phyloP scores from a whole-genome alignment of 805 yeast species.

The Grigorovia humatica region DNA sequence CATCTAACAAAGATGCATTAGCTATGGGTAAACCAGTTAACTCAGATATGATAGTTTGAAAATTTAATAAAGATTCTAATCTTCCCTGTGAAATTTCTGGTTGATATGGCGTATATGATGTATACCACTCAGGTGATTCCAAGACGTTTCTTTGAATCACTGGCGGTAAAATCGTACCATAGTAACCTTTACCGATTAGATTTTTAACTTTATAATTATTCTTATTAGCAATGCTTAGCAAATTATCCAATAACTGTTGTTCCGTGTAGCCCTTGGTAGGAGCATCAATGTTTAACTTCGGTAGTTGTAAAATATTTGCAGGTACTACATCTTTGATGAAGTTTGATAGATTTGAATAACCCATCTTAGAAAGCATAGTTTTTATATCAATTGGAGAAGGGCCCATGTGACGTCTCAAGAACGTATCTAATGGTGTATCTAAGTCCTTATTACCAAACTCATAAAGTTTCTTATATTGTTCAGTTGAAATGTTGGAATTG shows the following conservation, averaged over 20 bases:
- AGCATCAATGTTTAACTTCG: conserved; percentile 47
- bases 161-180: conserved; percentile 81
- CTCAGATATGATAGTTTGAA: conserved; percentile 84
- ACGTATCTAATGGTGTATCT: conserved; percentile 54
- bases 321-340: conserved; percentile 74
- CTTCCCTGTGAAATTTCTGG: conserved; percentile 98
- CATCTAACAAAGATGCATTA: conserved; percentile 89
- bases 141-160: conserved; percentile 86
- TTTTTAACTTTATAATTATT: conserved; percentile 59
- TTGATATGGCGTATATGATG: conserved; percentile 96
- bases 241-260: conserved; percentile 61
- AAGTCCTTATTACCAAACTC: conserved; percentile 26
- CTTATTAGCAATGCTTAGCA: conserved; percentile 59
- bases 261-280: conserved; percentile 76
- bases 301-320: conserved; percentile 54
- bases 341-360: conserved; percentile 54
- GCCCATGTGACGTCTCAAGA: conserved; percentile 86
- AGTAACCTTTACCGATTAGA: conserved; percentile 89
- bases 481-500: background rate
- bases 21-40: conserved; percentile 92
- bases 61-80: conserved; percentile 78
- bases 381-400: conserved; percentile 54
- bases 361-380: conserved; percentile 56
- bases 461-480: conserved; percentile 38
- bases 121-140: conserved; percentile 97